Conservation (phyloP, 352 stramenopile genomes). For the Phytophthora capsici region DNA sequence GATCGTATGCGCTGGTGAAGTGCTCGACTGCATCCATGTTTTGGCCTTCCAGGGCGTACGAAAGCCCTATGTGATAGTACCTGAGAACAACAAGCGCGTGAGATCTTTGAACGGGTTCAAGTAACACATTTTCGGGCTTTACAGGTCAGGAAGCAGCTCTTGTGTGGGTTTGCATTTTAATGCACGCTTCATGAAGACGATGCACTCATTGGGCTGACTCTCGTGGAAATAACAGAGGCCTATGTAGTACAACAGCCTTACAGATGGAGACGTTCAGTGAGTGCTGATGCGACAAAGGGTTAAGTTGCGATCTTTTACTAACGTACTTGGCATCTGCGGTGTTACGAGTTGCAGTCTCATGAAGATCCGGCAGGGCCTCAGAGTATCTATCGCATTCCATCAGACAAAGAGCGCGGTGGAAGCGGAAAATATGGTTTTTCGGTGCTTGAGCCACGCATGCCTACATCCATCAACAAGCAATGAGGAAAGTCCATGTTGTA, state of each 20-base stretch:
- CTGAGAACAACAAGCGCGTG: constrained; percentile 31
- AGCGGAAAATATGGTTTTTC: constrained; percentile 67
- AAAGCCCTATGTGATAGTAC: constrained; percentile 79
- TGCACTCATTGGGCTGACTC: constrained; percentile 47
- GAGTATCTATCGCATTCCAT: constrained; percentile 60
- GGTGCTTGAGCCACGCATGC: constrained; percentile 47
- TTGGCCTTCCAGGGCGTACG: constrained; percentile 48
- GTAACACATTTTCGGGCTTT: constrained; percentile 13
- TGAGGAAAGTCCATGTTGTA: neutral
- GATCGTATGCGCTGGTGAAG: constrained; percentile 55
- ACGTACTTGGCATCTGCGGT: constrained; percentile 39
- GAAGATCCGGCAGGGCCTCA: constrained; percentile 60
- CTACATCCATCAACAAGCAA: constrained; percentile 24
- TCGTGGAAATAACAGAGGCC: constrained; percentile 73
- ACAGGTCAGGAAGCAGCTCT: constrained; percentile 67
- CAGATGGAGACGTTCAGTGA: constrained; percentile 9
- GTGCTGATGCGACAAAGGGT: neutral
- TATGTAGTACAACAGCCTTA: constrained; percentile 70
- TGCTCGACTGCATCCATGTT: constrained; percentile 74
- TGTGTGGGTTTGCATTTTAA: constrained; percentile 35
- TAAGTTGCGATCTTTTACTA: constrained; percentile 10
- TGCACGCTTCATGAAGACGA: constrained; percentile 53
- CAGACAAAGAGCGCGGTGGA: constrained; percentile 67
- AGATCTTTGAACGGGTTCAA: neutral
- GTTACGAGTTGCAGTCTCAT: constrained; percentile 46